These are phyloP conservation scores for Phytopythium chamaehyphon DNA, from an alignment of 352 stramenopile species.

Conservation along the genomic window DNA sequence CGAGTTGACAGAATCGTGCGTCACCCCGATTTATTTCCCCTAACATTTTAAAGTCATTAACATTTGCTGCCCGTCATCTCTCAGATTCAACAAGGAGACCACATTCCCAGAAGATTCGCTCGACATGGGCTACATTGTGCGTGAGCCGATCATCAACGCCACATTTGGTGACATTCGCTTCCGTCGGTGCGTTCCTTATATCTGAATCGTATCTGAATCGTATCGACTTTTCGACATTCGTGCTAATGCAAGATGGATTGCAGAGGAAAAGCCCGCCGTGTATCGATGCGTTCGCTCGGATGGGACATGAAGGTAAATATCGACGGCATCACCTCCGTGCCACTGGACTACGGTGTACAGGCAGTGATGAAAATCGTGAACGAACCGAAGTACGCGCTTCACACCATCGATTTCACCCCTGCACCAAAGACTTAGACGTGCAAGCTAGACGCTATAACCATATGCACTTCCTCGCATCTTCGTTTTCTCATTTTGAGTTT, in stretches of 20 bases:
- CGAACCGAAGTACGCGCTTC: constrained; percentile 83
- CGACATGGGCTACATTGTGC: constrained; percentile 85
- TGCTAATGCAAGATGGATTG: constrained; percentile 1
- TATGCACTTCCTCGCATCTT: not conserved
- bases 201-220: not conserved
- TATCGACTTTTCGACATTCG: not conserved
- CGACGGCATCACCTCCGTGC: constrained; percentile 84
- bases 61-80: not conserved
- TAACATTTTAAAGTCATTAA: constrained; percentile 2
- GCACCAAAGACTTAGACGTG: not conserved
- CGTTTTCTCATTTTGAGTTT: not conserved
- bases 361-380: constrained; percentile 88
- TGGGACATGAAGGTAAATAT: constrained; percentile 90
- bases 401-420: constrained; percentile 72
- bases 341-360: constrained; percentile 86
- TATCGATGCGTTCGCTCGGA: constrained; percentile 85
- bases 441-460: too few relatives aligned
- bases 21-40: not conserved
- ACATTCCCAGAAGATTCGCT: constrained; percentile 79
- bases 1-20: constrained; percentile 81
- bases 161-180: constrained; percentile 89
- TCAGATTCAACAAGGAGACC: constrained; percentile 84
- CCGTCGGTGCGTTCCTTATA: constrained; percentile 42
- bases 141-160: constrained; percentile 88
- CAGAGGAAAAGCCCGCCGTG: constrained; percentile 74